Percentiles rank a stretch among this genome's conserved stretches.
Evolutionary conservation across 345 rosid genomes (phyloP).

Genomic region (Pistacia integerrima): DNA sequence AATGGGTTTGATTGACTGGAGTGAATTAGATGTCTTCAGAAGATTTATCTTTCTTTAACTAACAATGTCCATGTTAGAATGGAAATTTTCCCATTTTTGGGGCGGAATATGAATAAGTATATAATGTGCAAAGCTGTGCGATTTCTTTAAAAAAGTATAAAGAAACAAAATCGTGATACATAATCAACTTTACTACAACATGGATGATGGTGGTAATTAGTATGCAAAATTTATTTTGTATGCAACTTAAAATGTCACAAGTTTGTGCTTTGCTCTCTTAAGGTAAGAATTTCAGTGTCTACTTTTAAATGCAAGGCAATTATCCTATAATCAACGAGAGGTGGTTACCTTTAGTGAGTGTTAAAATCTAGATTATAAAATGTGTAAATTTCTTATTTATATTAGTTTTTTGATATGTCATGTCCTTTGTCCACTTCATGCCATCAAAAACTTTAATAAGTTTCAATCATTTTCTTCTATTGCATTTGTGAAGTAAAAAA

Average conservation of each 20-base stretch:
- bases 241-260: background rate
- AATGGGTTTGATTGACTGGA: constrained; percentile 4
- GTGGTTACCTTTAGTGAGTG: background rate
- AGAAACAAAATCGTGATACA: background rate
- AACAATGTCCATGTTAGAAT: background rate
- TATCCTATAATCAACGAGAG: background rate
- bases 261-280: background rate
- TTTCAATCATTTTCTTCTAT: background rate
- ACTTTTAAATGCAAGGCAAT: background rate
- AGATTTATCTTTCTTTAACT: background rate
- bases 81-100: background rate
- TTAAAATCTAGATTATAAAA: background rate
- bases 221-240: background rate
- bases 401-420: background rate
- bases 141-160: background rate
- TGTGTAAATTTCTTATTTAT: background rate
- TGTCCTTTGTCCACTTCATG: background rate
- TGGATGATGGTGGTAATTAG: constrained; percentile 1
- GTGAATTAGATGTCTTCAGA: background rate
- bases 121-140: background rate
- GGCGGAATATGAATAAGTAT: background rate
- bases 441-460: background rate
- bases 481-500: background rate
- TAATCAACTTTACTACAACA: background rate
- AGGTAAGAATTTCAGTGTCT: background rate